phyloP scores from a whole-genome alignment of 2,329 filamentous ascomycete species.

The Aspergillus sp. region DNA sequence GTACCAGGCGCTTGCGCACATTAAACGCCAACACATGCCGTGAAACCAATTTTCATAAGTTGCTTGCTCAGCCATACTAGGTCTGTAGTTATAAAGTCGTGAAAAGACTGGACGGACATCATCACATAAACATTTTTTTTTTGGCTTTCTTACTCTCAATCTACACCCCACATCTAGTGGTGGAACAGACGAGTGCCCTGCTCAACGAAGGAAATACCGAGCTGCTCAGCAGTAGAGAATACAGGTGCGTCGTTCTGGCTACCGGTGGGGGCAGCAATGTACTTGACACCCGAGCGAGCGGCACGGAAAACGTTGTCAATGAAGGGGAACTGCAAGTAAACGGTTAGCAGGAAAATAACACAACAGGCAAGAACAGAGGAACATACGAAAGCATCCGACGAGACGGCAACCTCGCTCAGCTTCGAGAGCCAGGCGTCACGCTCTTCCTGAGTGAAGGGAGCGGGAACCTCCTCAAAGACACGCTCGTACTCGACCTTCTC shows the following conservation, averaged over 20 bases:
- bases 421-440: constrained; percentile 79
- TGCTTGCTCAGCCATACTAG: no score
- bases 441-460: constrained; percentile 78
- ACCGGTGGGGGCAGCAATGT: constrained; percentile 87
- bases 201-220: constrained; percentile 91
- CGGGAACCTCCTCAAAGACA: constrained; percentile 84
- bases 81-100: no score
- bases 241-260: constrained; percentile 50
- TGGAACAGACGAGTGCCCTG: constrained; percentile 93
- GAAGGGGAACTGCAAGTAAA: constrained; percentile 70
- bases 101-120: no score
- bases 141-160: no score
- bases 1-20: no score
- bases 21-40: no score
- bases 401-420: constrained; percentile 71
- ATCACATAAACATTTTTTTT: no score
- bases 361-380: background rate
- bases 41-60: no score
- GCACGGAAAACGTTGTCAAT: constrained; percentile 96
- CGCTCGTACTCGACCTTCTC: constrained; percentile 85
- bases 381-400: constrained; percentile 91
- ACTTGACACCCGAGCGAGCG: constrained; percentile 83
- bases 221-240: constrained; percentile 81
- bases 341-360: no score
- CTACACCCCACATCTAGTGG: constrained; percentile 54